A percentile compares a stretch with the other conserved stretches of the same genome.
Conservation (phyloP, 768 basidiomycete species). For the Kwoniella europaea region DNA sequence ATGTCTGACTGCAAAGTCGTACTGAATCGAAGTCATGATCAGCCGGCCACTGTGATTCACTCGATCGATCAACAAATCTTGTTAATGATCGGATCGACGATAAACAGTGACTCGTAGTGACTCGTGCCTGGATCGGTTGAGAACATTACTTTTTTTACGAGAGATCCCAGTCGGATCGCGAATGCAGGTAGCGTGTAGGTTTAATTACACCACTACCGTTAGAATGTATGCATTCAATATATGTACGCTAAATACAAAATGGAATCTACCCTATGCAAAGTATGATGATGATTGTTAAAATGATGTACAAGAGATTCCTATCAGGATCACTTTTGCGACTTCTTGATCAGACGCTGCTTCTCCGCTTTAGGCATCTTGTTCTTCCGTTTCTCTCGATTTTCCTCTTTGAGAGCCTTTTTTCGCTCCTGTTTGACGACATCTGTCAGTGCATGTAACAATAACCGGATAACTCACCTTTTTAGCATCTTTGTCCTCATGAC, state of each 20-base stretch:
- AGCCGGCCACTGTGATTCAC: background rate
- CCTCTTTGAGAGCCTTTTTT: slow-evolving; percentile 85
- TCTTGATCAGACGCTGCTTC: slow-evolving; percentile 83
- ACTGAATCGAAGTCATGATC: background rate
- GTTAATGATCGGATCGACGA: slow-evolving; percentile 3
- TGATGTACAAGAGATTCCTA: background rate
- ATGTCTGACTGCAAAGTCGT: background rate
- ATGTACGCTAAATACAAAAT: background rate
- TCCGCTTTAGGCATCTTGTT: slow-evolving; percentile 94
- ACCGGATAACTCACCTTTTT: slow-evolving; percentile 73
- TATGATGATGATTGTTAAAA: background rate
- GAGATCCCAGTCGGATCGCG: background rate
- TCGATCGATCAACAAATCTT: slow-evolving; percentile 10
- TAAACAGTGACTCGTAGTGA: background rate
- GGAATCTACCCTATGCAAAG: background rate
- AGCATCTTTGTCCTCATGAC: slow-evolving; percentile 85
- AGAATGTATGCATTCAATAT: too few species aligned
- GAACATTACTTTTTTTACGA: slow-evolving; percentile 12
- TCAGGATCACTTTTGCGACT: slow-evolving; percentile 18
- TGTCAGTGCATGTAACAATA: too few species aligned
- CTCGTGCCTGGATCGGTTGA: slow-evolving; percentile 5
- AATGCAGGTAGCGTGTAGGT: too few species aligned
- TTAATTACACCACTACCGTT: too few species aligned
- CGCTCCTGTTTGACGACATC: too few species aligned
- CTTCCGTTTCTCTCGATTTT: slow-evolving; percentile 84